Evolutionary conservation across 2,329 filamentous ascomycete genomes (phyloP), one percentile per base, ranked within the genome.

Genomic region (Epichloe uncinata): DNA sequence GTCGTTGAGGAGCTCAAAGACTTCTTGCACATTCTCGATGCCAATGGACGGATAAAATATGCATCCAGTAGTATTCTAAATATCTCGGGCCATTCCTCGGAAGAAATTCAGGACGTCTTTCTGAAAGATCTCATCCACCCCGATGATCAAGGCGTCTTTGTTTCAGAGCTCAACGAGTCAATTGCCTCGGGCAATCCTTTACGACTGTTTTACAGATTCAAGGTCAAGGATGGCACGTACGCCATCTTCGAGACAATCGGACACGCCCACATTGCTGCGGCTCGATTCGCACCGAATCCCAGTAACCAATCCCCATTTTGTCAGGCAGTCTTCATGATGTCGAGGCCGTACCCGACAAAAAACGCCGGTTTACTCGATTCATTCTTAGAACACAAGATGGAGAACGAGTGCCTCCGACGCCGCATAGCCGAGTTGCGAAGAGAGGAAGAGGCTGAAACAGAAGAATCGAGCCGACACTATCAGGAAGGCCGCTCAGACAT

Each of bases 321-420:
- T 64, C 81, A 87, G 59, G 90, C 90, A 37, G 87, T 96, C 58
- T 96, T 96, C 64, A 86, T 97, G 73, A 91, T 95, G 82, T 82
- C 87, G 8, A 79, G 90, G 18, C 87, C 87, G 1, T 95, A 96
- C 64, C 89, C 88, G 5, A 94, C 86, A 33, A 90, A 86, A 68
- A 95, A 91, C 61, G 84, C 88, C 1, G 79, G 79, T 3, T 74
- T 96, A 11, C 74, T 96, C 18, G 90, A 97, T 67, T 94, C 89
- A 0, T 96, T 96, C 60, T 73, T 97, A 30, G 91, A 97, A 64
- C 90, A 96, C 70, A 96, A 96, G 67, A 91, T 95, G 49, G 91
- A 96, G 65, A 95, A 96, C 60, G 89, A 95, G 69, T 80, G 90
- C 4, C 68, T 97, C 45, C 82, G 81, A 60, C 85, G 87, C 58